Evolutionary conservation across 2,329 filamentous ascomycete genomes (phyloP).

Genomic region (Zymoseptoria crescenta): DNA sequence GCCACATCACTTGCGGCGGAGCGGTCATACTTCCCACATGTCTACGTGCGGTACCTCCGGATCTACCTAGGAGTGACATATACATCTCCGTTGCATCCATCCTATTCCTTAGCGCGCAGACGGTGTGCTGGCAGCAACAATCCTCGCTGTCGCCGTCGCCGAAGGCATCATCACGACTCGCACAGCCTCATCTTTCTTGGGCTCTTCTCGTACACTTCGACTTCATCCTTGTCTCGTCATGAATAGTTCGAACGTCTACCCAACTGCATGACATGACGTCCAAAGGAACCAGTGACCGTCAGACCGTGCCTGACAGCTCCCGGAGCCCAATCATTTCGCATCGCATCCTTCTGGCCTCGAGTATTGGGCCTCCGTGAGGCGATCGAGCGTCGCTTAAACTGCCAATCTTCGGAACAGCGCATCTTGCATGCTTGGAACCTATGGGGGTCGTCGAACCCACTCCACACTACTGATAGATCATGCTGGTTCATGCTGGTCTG

Average conservation of each 20-base stretch:
- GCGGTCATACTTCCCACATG: not conserved
- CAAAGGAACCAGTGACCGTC: slow-evolving; percentile 11
- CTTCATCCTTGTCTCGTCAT: slow-evolving; percentile 12
- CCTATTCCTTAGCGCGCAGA: not conserved
- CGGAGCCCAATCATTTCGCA: slow-evolving; percentile 16
- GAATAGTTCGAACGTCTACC: slow-evolving; percentile 2
- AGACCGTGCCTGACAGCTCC: slow-evolving; percentile 16
- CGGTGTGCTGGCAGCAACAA: not conserved
- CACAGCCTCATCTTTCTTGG: not conserved
- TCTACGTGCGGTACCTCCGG: not conserved
- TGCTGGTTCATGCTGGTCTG: slow-evolving; percentile 7
- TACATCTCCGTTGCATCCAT: not conserved
- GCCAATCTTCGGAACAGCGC: slow-evolving; percentile 13
- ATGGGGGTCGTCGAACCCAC: not conserved
- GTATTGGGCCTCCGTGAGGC: slow-evolving; percentile 10
- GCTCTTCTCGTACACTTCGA: slow-evolving; percentile 5
- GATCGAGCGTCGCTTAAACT: slow-evolving; percentile 8
- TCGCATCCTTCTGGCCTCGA: slow-evolving; percentile 8
- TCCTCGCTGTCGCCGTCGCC: not conserved
- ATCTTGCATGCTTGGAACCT: slow-evolving; percentile 12
- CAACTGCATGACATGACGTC: slow-evolving; percentile 12
- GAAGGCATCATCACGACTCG: not conserved
- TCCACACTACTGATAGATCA: not conserved
- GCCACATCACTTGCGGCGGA: not conserved
- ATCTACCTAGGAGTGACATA: not conserved